phyloP scores from a whole-genome alignment of 805 yeast species.

The Lachancea sp. region DNA sequence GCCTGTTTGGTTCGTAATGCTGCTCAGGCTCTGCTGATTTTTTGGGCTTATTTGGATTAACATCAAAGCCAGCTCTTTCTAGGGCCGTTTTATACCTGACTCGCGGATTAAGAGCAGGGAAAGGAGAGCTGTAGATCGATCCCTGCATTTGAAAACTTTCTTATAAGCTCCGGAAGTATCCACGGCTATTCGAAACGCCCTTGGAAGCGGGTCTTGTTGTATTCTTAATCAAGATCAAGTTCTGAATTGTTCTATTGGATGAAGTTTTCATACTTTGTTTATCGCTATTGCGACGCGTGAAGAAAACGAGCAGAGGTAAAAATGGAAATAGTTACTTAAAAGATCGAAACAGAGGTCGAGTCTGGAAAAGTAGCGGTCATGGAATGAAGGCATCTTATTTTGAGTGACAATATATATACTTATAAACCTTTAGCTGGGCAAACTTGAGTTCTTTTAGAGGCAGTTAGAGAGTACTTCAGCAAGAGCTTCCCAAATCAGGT shows the following conservation, averaged over 20 bases:
- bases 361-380: no score
- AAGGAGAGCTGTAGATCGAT: slow-evolving; percentile 37
- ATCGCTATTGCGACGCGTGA: not conserved
- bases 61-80: slow-evolving; percentile 80
- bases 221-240: slow-evolving; percentile 7
- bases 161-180: not conserved
- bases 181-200: not conserved
- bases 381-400: no score
- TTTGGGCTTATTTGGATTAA: slow-evolving; percentile 13
- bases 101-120: slow-evolving; percentile 64
- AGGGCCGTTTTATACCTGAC: slow-evolving; percentile 62
- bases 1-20: not conserved
- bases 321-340: no score
- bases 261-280: not conserved
- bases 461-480: no score
- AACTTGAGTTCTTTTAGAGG: no score
- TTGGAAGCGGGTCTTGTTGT: not conserved
- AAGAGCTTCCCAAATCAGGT: no score
- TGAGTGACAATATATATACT: no score
- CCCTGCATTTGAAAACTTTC: slow-evolving; percentile 5
- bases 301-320: not conserved
- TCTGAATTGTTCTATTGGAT: slow-evolving; percentile 1
- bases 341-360: no score
- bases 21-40: not conserved
- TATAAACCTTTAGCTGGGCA: no score